Base-by-base conservation (phyloP, 2,329 filamentous ascomycete species). In the Trichophyton rubrum region DNA sequence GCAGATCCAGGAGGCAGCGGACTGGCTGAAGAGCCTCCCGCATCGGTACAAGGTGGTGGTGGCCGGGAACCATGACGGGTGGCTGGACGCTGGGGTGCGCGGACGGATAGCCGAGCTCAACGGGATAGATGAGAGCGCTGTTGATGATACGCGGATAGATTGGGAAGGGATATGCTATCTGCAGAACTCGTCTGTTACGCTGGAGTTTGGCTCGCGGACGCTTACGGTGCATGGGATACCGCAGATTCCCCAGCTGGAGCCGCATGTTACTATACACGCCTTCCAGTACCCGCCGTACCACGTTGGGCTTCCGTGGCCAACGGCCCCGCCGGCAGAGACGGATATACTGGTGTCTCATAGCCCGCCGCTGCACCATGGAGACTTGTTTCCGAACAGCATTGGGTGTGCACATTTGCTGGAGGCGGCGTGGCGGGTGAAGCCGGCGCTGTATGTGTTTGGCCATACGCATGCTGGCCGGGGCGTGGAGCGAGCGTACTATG, bases 31-130 rank as follows among this genome's bases (percentile, higher is more conserved):
- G 55, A 77, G 78, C 2, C 80, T 91, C 6, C 88, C 89, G 0
- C 90, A 96, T 69, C 75, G 76, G 40, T 81, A 95, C 72, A 95
- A 96, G 73, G 79, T 96, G 24, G 82, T 91, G 40, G 84, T 97
- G 35, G 84, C 85, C 35, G 92, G 92, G 0, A 96, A 96, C 70
- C 92, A 96, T 72, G 92, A 96, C 70, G 86, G 84, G 67, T 95
- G 84, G 77, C 87, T 95, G 63, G 92, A 95, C 72, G 88, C 3
- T 73, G 71, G 15, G 74, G 79, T 8, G 77, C 81, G 53, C 84
- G 89, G 68, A 17, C 47, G 55, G 77, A 79, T 35, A 69, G 68
- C 40, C 13, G 56, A 30, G 27, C 6, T 33, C 20, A 41, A 27
- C 13, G 60, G 30, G 22, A 17, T 22, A 27, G 59, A 60, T 75